Conservation (phyloP, 352 stramenopile species). For the Pythium periplocum region DNA sequence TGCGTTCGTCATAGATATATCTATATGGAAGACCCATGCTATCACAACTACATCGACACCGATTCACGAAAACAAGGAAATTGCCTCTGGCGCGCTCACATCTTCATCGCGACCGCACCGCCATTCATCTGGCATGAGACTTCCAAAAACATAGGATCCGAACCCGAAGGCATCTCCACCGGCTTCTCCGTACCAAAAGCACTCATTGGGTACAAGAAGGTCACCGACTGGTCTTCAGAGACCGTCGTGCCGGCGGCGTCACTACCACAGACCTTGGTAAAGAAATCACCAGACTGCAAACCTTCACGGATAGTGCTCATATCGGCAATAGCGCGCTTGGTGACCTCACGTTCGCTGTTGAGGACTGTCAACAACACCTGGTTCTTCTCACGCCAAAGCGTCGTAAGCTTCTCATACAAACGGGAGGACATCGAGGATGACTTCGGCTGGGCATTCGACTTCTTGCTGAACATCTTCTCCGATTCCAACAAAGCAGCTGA, state of each 20-base stretch:
- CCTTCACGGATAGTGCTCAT: conserved; percentile 77
- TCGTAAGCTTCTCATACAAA: conserved; percentile 74
- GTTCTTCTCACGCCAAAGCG: conserved; percentile 83
- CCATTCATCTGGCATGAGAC: conserved; percentile 72
- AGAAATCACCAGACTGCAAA: conserved; percentile 59
- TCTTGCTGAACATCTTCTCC: conserved; percentile 1
- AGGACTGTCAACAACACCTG: conserved; percentile 72
- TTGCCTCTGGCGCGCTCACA: conserved; percentile 13
- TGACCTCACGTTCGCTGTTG: conserved; percentile 67
- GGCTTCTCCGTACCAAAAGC: conserved; percentile 57
- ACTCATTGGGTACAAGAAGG: conserved; percentile 83
- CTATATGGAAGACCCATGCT: too few species aligned
- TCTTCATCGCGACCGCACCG: conserved; percentile 20
- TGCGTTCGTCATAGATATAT: too few species aligned
- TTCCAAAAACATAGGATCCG: conserved; percentile 69
- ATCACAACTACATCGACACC: too few species aligned
- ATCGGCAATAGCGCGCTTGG: conserved; percentile 67
- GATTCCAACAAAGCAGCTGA: background rate
- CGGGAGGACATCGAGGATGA: conserved; percentile 50
- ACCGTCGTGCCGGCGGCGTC: conserved; percentile 14
- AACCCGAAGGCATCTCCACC: conserved; percentile 12
- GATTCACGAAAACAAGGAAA: too few species aligned
- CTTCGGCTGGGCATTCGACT: conserved; percentile 14
- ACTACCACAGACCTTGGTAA: conserved; percentile 39
- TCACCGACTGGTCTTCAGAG: conserved; percentile 57